phyloP scores from a whole-genome alignment of 2,329 filamentous ascomycete genomes.

The Colletotrichum gloeosporioides region DNA sequence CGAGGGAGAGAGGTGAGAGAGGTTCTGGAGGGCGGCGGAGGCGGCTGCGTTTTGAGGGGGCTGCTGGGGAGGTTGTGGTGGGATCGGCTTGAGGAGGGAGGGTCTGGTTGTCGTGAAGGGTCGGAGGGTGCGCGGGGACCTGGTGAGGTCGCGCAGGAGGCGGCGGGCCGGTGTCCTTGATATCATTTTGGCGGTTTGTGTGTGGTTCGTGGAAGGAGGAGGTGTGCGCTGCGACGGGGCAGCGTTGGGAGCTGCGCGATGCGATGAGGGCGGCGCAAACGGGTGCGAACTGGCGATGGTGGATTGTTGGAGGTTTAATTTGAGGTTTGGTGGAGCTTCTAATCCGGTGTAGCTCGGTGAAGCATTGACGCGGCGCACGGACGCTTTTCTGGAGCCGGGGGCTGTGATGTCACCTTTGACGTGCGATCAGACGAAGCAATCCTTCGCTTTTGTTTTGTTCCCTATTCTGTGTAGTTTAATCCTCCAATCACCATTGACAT shows the following conservation, averaged over 20 bases:
- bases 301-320: not conserved
- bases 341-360: not conserved
- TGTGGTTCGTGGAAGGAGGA: not conserved
- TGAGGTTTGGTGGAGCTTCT: not conserved
- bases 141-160: conserved; percentile 13
- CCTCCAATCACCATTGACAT: not conserved
- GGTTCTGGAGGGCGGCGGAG: conserved; percentile 17
- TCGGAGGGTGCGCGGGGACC: not conserved
- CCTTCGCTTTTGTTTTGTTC: too few species aligned
- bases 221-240: not conserved
- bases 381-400: not conserved
- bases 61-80: not conserved
- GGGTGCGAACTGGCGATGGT: not conserved
- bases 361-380: not conserved
- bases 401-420: conserved; percentile 10
- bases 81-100: not conserved
- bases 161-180: not conserved
- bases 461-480: not conserved
- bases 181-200: not conserved
- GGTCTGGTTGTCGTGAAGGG: conserved; percentile 1
- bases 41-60: not conserved
- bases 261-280: not conserved
- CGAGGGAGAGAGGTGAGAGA: conserved; percentile 20
- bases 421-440: not conserved
- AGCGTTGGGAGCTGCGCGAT: not conserved